Percentiles rank a stretch among this genome's conserved stretches.
These are phyloP conservation scores for Alisma plantagoaquatica DNA, from an alignment of 106 monocot species.

Conservation along the genomic window DNA sequence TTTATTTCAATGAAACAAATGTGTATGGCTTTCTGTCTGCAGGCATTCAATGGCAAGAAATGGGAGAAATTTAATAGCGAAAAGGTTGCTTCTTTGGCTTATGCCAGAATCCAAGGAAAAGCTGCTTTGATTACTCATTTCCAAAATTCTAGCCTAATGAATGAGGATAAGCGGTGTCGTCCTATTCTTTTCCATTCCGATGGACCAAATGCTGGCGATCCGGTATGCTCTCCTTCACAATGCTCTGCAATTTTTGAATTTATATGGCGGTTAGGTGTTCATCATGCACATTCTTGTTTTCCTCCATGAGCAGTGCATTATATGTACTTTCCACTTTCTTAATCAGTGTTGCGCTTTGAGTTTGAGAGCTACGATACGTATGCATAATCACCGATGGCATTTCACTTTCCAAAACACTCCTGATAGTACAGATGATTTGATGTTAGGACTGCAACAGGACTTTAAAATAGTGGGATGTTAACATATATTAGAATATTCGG, in stretches of 20 bases:
- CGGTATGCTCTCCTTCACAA: slow-evolving; percentile 16
- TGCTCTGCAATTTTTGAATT: background rate
- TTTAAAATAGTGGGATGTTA: too few relatives aligned
- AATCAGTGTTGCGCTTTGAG: background rate
- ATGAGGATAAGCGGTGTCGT: slow-evolving; percentile 70
- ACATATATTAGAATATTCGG: background rate
- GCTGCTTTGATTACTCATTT: slow-evolving; percentile 57
- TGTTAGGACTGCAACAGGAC: too few relatives aligned
- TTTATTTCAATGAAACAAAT: background rate
- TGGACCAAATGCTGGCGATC: slow-evolving; percentile 74
- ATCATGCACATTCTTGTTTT: background rate
- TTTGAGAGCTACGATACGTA: too few relatives aligned
- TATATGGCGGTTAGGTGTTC: background rate
- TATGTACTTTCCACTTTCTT: background rate
- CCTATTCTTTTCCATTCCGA: slow-evolving; percentile 77
- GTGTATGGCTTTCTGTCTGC: background rate
- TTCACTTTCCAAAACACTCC: too few relatives aligned
- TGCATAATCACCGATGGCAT: too few relatives aligned
- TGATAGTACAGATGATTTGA: too few relatives aligned
- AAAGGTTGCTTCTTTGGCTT: slow-evolving; percentile 72
- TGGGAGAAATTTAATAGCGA: slow-evolving; percentile 88
- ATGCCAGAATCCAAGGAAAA: slow-evolving; percentile 68
- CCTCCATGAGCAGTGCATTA: background rate
- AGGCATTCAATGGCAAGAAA: slow-evolving; percentile 75
- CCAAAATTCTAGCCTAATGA: slow-evolving; percentile 77